These are phyloP conservation scores for Hypomontagnella monticulosa DNA, from an alignment of 495 filamentous ascomycete genomes.

Conservation along the genomic window DNA sequence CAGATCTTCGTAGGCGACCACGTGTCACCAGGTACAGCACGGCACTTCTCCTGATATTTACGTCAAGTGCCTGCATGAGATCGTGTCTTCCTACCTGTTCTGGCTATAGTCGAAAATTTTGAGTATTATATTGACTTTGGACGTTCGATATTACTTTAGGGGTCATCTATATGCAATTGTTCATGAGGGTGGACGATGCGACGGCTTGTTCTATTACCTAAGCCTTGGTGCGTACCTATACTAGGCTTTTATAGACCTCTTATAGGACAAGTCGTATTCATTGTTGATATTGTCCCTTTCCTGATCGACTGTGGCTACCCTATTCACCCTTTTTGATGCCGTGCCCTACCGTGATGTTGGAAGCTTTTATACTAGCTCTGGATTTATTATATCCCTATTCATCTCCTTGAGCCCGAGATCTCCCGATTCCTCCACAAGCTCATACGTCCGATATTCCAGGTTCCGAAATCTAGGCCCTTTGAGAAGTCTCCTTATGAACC, in stretches of 20 bases:
- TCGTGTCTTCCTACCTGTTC: constrained; percentile 4
- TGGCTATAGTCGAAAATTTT: neutral
- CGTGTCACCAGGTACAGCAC: constrained; percentile 18
- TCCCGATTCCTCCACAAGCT: constrained; percentile 49
- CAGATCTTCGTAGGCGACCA: neutral
- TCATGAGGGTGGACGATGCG: too few relatives aligned
- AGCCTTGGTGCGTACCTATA: neutral
- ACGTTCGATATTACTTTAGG: neutral
- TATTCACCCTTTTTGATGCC: too few relatives aligned
- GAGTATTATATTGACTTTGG: constrained; percentile 1
- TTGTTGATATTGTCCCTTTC: too few relatives aligned
- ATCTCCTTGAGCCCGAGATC: constrained; percentile 47
- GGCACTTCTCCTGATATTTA: constrained; percentile 12
- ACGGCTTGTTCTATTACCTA: too few relatives aligned
- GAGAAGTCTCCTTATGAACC: constrained; percentile 56
- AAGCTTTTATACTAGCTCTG: too few relatives aligned
- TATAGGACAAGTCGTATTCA: too few relatives aligned
- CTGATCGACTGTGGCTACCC: too few relatives aligned
- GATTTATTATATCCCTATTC: neutral
- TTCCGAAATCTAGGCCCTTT: constrained; percentile 52
- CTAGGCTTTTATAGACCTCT: too few relatives aligned
- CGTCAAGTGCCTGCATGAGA: constrained; percentile 7
- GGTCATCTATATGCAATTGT: too few relatives aligned
- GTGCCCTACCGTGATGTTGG: too few relatives aligned
- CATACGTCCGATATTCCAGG: constrained; percentile 61